Conservation (phyloP, 305 asterid species). For the Euphrasia arctica region DNA sequence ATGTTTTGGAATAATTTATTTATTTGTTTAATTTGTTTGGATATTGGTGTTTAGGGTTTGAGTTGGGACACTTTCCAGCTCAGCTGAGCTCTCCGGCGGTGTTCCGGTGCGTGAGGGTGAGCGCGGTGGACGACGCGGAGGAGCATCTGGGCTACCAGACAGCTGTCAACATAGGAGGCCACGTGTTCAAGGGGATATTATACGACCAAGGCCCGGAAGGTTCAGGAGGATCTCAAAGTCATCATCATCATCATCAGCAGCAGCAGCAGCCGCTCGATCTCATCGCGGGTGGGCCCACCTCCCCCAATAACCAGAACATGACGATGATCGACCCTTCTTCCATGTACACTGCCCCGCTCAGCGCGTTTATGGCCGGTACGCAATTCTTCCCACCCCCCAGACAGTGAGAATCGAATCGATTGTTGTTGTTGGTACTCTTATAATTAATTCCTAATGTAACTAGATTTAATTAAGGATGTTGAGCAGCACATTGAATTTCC, state of each 20-base stretch:
- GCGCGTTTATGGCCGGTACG: conserved; percentile 48
- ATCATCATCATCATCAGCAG: conserved; percentile 31
- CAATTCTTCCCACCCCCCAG: conserved; percentile 54
- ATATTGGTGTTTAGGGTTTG: conserved; percentile 54
- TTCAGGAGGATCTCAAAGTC: conserved; percentile 27
- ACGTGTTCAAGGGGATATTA: conserved; percentile 74
- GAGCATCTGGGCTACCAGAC: conserved; percentile 80
- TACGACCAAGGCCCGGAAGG: conserved; percentile 79
- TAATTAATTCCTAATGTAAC: too few species aligned
- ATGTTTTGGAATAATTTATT: too few species aligned
- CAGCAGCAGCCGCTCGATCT: conserved; percentile 42
- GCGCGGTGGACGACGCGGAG: conserved; percentile 65
- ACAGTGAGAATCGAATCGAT: conserved; percentile 11
- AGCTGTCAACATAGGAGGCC: conserved; percentile 77
- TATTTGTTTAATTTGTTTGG: not conserved
- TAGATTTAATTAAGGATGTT: too few species aligned
- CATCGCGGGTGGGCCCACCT: conserved; percentile 24
- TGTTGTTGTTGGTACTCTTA: too few species aligned
- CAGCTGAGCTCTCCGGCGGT: conserved; percentile 64
- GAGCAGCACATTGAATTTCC: too few species aligned
- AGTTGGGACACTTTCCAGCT: conserved; percentile 61
- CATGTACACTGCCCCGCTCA: conserved; percentile 36
- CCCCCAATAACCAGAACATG: conserved; percentile 21
- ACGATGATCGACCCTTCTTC: conserved; percentile 28
- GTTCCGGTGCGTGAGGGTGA: conserved; percentile 78